Conservation (phyloP, 805 yeast species). For the Cephaloascus albidus region DNA sequence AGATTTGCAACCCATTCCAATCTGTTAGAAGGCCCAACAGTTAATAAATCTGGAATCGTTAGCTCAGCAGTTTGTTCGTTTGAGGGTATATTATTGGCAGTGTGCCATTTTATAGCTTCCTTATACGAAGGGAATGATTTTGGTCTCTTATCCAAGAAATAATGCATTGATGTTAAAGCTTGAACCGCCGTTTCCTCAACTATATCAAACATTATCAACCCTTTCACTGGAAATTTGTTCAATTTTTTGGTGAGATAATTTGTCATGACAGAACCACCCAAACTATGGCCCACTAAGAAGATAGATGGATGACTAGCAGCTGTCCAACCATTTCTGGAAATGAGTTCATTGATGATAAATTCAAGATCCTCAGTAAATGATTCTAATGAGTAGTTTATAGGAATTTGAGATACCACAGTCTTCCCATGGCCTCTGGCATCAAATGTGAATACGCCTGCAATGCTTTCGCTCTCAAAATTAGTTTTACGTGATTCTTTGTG, state of each 20-base stretch:
- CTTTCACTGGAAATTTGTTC: slow-evolving; percentile 32
- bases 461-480: neutral
- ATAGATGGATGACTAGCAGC: slow-evolving; percentile 19
- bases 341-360: slow-evolving; percentile 33
- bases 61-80: slow-evolving; percentile 55
- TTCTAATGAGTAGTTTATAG: slow-evolving; percentile 30
- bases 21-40: slow-evolving; percentile 6
- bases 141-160: slow-evolving; percentile 63
- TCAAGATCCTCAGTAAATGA: slow-evolving; percentile 51
- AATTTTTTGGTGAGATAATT: slow-evolving; percentile 24
- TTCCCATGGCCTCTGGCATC: slow-evolving; percentile 86
- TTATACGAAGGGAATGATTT: slow-evolving; percentile 36
- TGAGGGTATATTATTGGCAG: slow-evolving; percentile 43
- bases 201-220: slow-evolving; percentile 77
- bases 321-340: slow-evolving; percentile 8
- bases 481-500: slow-evolving; percentile 13
- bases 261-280: slow-evolving; percentile 85
- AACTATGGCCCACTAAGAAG: slow-evolving; percentile 76
- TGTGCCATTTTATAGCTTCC: slow-evolving; percentile 78
- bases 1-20: slow-evolving; percentile 62
- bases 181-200: slow-evolving; percentile 87
- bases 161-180: slow-evolving; percentile 58
- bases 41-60: slow-evolving; percentile 69
- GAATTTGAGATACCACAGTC: slow-evolving; percentile 18
- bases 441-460: slow-evolving; percentile 59